Conservation (phyloP, 2,329 filamentous ascomycete species). For the Ramichloridium luteum region DNA sequence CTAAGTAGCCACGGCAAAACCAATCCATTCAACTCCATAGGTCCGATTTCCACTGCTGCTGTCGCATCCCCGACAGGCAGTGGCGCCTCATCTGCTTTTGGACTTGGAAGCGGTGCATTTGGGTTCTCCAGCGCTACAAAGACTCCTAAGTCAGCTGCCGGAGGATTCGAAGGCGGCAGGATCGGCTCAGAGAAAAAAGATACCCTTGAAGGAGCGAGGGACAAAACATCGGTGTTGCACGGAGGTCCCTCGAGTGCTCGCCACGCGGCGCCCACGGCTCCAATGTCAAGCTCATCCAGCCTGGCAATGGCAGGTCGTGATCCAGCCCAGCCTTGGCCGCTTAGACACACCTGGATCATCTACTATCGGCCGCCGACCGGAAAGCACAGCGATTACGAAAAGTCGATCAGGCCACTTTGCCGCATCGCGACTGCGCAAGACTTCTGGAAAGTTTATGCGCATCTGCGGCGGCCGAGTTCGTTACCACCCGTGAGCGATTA, state of each 20-base stretch:
- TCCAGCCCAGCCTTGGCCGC: slow-evolving; percentile 32
- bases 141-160: slow-evolving; percentile 65
- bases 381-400: slow-evolving; percentile 97
- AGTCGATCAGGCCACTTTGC: slow-evolving; percentile 81
- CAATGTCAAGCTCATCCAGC: slow-evolving; percentile 2
- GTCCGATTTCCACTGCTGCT: slow-evolving; percentile 52
- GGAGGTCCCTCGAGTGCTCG: too few species aligned
- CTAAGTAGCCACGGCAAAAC: slow-evolving; percentile 62
- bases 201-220: too few species aligned
- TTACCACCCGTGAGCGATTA: slow-evolving; percentile 92
- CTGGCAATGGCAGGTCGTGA: slow-evolving; percentile 23
- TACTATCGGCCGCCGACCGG: slow-evolving; percentile 96
- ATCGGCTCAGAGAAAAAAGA: too few species aligned
- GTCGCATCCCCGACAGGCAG: slow-evolving; percentile 63
- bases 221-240: too few species aligned
- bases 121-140: slow-evolving; percentile 72
- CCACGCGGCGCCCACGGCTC: slow-evolving; percentile 3
- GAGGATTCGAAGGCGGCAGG: slow-evolving; percentile 70
- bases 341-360: slow-evolving; percentile 86
- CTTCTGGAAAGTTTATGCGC: slow-evolving; percentile 79
- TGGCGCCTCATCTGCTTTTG: slow-evolving; percentile 78
- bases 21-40: slow-evolving; percentile 68
- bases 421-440: slow-evolving; percentile 72
- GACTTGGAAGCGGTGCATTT: slow-evolving; percentile 87
- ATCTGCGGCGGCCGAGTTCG: slow-evolving; percentile 77